A percentile compares a stretch with the other conserved stretches of the same genome.
phyloP scores from a whole-genome alignment of 805 yeast genomes.

The Lachancea lanzarotensis region DNA sequence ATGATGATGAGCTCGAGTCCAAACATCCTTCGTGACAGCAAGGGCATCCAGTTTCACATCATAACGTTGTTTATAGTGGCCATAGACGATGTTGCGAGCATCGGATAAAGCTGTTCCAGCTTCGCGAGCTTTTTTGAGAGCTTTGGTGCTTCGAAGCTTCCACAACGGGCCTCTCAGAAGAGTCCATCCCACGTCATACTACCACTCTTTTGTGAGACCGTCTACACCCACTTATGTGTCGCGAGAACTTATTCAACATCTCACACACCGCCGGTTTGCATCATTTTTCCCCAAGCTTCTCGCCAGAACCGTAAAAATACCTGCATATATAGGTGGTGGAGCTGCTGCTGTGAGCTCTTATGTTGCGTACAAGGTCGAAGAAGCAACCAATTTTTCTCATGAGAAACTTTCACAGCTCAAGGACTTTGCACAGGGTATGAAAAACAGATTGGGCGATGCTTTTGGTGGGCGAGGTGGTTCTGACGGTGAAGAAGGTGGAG shows the following conservation, averaged over 20 bases:
- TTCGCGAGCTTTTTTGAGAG: background rate
- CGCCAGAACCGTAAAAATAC: constrained; percentile 51
- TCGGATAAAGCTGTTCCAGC: background rate
- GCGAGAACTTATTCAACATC: constrained; percentile 12
- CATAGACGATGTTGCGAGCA: background rate
- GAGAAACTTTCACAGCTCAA: constrained; percentile 58
- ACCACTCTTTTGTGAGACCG: constrained; percentile 21
- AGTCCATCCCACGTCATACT: constrained; percentile 11
- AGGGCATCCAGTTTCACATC: too few species aligned
- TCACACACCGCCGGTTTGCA: constrained; percentile 21
- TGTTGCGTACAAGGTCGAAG: constrained; percentile 85
- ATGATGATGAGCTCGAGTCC: too few species aligned
- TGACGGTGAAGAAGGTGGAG: constrained; percentile 25
- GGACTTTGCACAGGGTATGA: constrained; percentile 52
- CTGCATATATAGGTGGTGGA: constrained; percentile 84
- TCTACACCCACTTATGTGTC: constrained; percentile 15
- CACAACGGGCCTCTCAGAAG: constrained; percentile 6
- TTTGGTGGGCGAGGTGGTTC: constrained; percentile 30
- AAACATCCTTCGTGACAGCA: background rate
- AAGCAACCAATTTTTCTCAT: constrained; percentile 65
- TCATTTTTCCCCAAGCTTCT: constrained; percentile 46
- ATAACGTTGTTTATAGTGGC: too few species aligned
- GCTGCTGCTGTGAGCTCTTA: constrained; percentile 93
- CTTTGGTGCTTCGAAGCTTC: background rate
- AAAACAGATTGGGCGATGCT: constrained; percentile 35